Evolutionary conservation across 306 rosid genomes (phyloP).

Genomic region (Dryas alaskensis): DNA sequence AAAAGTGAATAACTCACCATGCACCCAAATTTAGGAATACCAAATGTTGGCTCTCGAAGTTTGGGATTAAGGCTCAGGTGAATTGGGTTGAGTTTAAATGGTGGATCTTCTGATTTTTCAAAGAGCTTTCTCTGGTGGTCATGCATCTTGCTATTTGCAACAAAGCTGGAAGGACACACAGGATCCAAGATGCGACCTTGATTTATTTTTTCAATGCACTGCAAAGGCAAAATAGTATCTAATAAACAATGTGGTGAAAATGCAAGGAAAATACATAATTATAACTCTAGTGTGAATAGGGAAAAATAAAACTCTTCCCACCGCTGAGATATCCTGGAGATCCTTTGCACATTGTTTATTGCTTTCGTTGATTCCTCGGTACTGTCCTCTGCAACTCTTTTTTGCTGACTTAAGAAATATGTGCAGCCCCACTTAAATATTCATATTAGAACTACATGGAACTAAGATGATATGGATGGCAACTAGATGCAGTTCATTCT

Average conservation of each 20-base stretch:
- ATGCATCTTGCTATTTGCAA: background rate
- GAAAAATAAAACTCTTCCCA: conserved; percentile 1
- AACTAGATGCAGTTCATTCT: background rate
- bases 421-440: background rate
- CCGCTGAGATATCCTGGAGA: conserved; percentile 31
- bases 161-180: background rate
- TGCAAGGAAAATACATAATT: background rate
- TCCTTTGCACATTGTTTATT: conserved; percentile 20
- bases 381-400: conserved; percentile 32
- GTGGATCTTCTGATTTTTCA: background rate
- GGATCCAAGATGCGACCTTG: background rate
- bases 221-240: background rate
- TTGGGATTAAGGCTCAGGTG: background rate
- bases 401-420: conserved; percentile 21
- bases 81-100: background rate
- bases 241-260: background rate
- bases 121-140: conserved; percentile 2
- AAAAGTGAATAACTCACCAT: conserved; percentile 3
- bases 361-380: conserved; percentile 7
- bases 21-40: conserved; percentile 11
- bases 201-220: conserved; percentile 20
- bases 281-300: background rate
- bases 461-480: background rate
- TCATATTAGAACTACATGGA: background rate
- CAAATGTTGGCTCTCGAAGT: background rate